Conservation (phyloP, 768 basidiomycete species). For the Boletus vinaceobasis region DNA sequence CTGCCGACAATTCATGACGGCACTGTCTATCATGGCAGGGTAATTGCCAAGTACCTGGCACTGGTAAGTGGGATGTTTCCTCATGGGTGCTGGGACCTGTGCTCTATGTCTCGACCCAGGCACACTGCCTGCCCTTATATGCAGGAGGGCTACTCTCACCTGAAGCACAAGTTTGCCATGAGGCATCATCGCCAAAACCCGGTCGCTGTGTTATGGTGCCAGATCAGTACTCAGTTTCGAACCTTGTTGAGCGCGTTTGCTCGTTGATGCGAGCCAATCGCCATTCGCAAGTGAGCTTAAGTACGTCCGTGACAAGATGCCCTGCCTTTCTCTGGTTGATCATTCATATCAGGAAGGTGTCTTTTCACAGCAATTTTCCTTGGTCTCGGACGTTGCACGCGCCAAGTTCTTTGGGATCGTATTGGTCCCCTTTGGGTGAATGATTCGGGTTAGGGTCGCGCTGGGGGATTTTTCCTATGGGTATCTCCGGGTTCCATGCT, state of each 20-base stretch:
- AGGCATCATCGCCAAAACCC: slow-evolving; percentile 12
- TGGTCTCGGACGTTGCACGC: background rate
- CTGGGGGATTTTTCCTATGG: slow-evolving; percentile 7
- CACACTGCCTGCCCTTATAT: slow-evolving; percentile 14
- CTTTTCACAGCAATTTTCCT: background rate
- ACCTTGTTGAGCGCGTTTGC: slow-evolving; percentile 17
- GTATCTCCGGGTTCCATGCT: slow-evolving; percentile 12
- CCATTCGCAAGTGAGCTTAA: background rate
- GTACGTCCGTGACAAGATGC: background rate
- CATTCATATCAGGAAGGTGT: background rate
- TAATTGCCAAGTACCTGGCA: background rate
- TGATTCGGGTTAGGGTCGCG: background rate
- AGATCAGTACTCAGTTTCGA: slow-evolving; percentile 3
- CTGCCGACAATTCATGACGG: slow-evolving; percentile 11
- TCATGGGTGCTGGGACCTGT: slow-evolving; percentile 2
- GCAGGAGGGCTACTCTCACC: background rate
- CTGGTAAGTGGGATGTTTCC: background rate
- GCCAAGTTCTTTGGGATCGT: background rate
- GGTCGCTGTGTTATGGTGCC: slow-evolving; percentile 15
- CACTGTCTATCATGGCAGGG: no score
- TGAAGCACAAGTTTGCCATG: slow-evolving; percentile 1
- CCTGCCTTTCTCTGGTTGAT: background rate
- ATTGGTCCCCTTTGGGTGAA: background rate
- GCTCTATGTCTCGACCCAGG: slow-evolving; percentile 14
- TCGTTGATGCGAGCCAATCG: slow-evolving; percentile 4